These are phyloP conservation scores for Choanephora cucurbitarum DNA, from an alignment of 371 early-diverging fungal genomes.

Conservation along the genomic window DNA sequence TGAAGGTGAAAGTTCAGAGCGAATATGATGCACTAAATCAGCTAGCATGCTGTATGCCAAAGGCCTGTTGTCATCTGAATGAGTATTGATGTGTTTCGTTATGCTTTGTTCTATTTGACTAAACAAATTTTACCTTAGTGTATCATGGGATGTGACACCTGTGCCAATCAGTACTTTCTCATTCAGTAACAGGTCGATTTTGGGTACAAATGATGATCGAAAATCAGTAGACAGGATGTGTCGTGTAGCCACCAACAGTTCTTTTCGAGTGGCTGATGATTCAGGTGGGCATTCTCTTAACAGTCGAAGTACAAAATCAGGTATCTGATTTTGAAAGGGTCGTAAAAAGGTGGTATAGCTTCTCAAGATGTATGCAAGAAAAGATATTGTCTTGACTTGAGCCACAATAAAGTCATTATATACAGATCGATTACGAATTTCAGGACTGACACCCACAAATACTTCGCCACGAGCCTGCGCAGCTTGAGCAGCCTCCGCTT, in stretches of 20 bases:
- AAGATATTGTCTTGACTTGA: conserved; percentile 97
- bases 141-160: conserved; percentile 92
- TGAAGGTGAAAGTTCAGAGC: conserved; percentile 75
- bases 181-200: conserved; percentile 87
- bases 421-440: conserved; percentile 68
- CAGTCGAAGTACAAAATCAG: conserved; percentile 84
- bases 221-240: conserved; percentile 94
- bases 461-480: conserved; percentile 69
- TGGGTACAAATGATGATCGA: conserved; percentile 80
- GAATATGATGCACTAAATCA: conserved; percentile 94
- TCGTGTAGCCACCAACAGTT: conserved; percentile 91
- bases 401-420: conserved; percentile 86
- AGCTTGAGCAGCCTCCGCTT: conserved; percentile 69
- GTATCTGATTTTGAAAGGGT: conserved; percentile 83
- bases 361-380: conserved; percentile 92
- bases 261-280: conserved; percentile 90
- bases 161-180: conserved; percentile 91
- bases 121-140: conserved; percentile 76
- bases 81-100: too few species aligned
- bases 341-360: conserved; percentile 70
- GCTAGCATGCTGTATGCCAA: conserved; percentile 94
- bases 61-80: too few species aligned
- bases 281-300: conserved; percentile 94
- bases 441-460: conserved; percentile 82
- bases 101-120: too few species aligned